phyloP scores from a whole-genome alignment of 2,329 filamentous ascomycete species.

The Ophiostoma perfectum region DNA sequence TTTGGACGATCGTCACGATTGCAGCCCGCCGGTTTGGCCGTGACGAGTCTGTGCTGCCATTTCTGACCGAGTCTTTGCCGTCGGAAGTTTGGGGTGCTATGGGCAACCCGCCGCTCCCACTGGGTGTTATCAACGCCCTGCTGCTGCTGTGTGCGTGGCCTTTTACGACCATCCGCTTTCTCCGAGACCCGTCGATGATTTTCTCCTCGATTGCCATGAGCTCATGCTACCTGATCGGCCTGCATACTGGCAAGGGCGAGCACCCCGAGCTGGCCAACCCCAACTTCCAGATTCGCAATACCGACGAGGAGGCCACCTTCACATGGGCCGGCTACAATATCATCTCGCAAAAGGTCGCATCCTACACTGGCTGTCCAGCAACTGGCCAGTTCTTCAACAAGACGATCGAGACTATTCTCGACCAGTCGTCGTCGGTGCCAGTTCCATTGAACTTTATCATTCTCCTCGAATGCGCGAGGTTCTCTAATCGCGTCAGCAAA shows the following conservation, averaged over 20 bases:
- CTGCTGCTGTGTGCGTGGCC: slow-evolving; percentile 49
- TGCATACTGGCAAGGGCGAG: slow-evolving; percentile 49
- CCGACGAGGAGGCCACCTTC: slow-evolving; percentile 48
- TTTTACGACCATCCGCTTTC: slow-evolving; percentile 46
- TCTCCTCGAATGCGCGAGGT: slow-evolving; percentile 48
- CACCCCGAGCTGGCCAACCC: slow-evolving; percentile 46
- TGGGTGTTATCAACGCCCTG: slow-evolving; percentile 48
- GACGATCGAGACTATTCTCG: slow-evolving; percentile 43
- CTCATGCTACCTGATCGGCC: slow-evolving; percentile 44
- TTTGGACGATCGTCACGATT: slow-evolving; percentile 51
- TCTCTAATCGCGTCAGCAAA: slow-evolving; percentile 45
- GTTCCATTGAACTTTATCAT: slow-evolving; percentile 43
- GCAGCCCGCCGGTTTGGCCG: slow-evolving; percentile 46
- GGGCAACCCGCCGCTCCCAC: slow-evolving; percentile 39
- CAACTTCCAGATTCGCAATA: slow-evolving; percentile 40
- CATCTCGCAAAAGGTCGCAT: slow-evolving; percentile 43
- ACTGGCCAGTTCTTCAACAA: slow-evolving; percentile 44
- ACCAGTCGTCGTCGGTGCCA: slow-evolving; percentile 36
- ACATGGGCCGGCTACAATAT: slow-evolving; percentile 52
- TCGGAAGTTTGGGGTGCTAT: slow-evolving; percentile 43
- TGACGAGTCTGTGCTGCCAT: slow-evolving; percentile 39
- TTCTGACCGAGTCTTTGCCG: slow-evolving; percentile 44
- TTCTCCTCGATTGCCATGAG: slow-evolving; percentile 45
- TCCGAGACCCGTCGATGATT: slow-evolving; percentile 46
- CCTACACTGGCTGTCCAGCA: slow-evolving; percentile 43